A percentile compares a stretch with the other conserved stretches of the same genome.
Evolutionary conservation across 2,329 filamentous ascomycete genomes (phyloP).

Genomic region (Scopulariopsis brevicaulis): DNA sequence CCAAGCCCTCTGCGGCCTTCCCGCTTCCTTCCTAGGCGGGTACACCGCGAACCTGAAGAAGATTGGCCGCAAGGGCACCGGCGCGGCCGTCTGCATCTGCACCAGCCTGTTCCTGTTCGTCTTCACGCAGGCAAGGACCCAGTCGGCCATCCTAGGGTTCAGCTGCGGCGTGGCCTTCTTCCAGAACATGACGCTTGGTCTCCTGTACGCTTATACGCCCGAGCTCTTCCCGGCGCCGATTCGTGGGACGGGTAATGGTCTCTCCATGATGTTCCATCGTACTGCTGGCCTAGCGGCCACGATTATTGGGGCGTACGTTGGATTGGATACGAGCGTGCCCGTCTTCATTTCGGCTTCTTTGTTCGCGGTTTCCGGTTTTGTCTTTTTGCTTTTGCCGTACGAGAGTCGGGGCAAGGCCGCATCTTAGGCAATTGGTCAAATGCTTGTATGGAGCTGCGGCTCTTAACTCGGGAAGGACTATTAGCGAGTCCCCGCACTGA

Average conservation of each 20-base stretch:
- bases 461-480: too few species aligned
- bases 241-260: constrained; percentile 39
- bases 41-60: constrained; percentile 17
- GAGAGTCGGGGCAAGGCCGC: constrained; percentile 26
- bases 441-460: too few species aligned
- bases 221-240: constrained; percentile 45
- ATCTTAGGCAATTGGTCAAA: neutral
- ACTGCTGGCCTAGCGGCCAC: constrained; percentile 26
- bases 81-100: constrained; percentile 9
- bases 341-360: constrained; percentile 31
- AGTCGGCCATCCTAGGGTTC: constrained; percentile 23
- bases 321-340: constrained; percentile 26
- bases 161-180: constrained; percentile 32
- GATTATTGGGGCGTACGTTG: constrained; percentile 27
- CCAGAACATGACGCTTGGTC: constrained; percentile 25
- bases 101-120: constrained; percentile 34
- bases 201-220: constrained; percentile 35
- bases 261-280: constrained; percentile 25
- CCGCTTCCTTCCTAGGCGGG: constrained; percentile 27
- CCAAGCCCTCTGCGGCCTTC: constrained; percentile 23
- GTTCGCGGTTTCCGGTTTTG: constrained; percentile 27
- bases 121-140: constrained; percentile 26
- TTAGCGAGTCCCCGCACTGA: too few species aligned
- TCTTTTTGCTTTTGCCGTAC: constrained; percentile 29
- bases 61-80: neutral